Base-by-base conservation (phyloP, 345 rosid species). In the Eucalyptus tenuipes region DNA sequence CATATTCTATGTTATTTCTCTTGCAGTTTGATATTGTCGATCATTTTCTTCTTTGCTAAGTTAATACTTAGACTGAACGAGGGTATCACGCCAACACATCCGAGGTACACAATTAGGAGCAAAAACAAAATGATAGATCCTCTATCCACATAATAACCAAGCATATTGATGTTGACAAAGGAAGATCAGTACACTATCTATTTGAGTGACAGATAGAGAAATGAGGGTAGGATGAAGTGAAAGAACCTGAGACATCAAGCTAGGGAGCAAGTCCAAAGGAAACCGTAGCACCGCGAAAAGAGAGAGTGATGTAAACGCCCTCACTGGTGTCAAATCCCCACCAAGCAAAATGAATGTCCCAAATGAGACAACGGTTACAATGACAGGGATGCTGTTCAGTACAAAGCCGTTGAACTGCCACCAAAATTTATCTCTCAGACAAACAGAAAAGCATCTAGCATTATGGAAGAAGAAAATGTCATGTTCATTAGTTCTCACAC, bases 271-370 rank as follows among this genome's bases (percentile, higher is more conserved):
- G 90, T 95, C 95, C 89, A 98, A 92, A 90, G 99, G 99, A 89
- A 91, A 89, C 84, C 95, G 94, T 64, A 98, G 93, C 88, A 98
- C 92, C 64, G 98, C 93, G 52, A 98, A 98, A 49, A 97, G 92
- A 88, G 99, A 97, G 52, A 97, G 98, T 44, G 99, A 97, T 86
- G 99, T 96, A 91, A 97, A 97, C 88, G 99, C 99, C 89, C 96
- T 95, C 15, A 97, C 97, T 61, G 99, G 99, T 82, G 99, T 97
- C 90, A 97, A 91, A 90, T 95, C 95, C 89, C 99, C 99, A 86
- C 99, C 99, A 89, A 96, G 96, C 91, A 96, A 88, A 91, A 98
- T 96, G 90, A 95, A 97, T 68, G 92, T 89, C 89, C 99, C 99
- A 92, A 98, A 98, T 88, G 99, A 97, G 92, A 93, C 91, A 82